Evolutionary conservation across 441 rosid genomes (phyloP).

Genomic region (Monsonia emarginata): DNA sequence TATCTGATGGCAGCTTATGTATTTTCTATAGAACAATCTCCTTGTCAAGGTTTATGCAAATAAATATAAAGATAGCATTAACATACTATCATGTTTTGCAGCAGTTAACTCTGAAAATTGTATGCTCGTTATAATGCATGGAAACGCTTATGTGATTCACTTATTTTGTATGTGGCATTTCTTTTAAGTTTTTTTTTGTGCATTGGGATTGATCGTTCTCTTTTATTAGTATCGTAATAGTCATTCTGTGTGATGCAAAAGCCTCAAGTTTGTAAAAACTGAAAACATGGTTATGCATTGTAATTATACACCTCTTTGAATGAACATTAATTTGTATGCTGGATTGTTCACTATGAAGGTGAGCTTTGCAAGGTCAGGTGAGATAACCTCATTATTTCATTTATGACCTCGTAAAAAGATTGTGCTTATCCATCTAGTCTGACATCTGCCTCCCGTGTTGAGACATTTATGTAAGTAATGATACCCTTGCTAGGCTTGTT

Average conservation of each 20-base stretch:
- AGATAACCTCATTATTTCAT: neutral
- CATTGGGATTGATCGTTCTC: neutral
- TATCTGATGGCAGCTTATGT: constrained; percentile 11
- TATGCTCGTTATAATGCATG: neutral
- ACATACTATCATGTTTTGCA: neutral
- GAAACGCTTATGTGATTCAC: neutral
- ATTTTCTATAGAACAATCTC: constrained; percentile 6
- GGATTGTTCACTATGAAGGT: neutral
- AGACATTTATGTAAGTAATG: neutral
- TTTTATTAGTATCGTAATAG: neutral
- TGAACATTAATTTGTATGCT: neutral
- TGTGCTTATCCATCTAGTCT: neutral
- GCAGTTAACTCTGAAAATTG: neutral
- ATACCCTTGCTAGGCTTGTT: neutral
- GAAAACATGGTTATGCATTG: neutral
- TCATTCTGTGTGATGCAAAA: neutral
- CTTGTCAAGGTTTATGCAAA: neutral
- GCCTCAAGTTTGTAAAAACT: neutral
- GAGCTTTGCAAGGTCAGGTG: neutral
- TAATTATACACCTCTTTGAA: neutral
- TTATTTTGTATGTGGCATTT: neutral
- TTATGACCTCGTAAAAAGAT: neutral
- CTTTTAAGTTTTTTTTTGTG: constrained; percentile 2
- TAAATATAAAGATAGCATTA: neutral
- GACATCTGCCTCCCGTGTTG: neutral